Base-by-base conservation (phyloP, 148 eudicot species). In the Simmondsia chinensis region DNA sequence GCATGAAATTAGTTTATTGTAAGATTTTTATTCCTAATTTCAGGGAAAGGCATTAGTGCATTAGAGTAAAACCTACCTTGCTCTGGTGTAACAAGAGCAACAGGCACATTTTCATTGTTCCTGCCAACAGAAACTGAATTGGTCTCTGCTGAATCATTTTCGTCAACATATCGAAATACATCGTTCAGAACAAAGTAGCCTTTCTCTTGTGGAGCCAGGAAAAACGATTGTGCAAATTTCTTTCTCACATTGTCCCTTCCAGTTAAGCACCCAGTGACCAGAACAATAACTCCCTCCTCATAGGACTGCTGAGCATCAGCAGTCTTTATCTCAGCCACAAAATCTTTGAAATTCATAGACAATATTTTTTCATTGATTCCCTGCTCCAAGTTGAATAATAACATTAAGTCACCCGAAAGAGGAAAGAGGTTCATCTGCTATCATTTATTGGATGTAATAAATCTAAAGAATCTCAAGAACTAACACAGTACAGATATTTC, bases 141-240 rank as follows among this genome's bases (percentile, higher is more conserved):
- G 2, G 25, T 37, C 25, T 52, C 72, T 23, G 34, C 19, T 15
- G 47, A 32, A 20, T 37, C 63, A 22, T 35, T 58, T 27, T 68
- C 78, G 15, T 74, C 79, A 17, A 83, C 56, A 54, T 64, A 83
- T 57, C 89, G 73, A 48, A 87, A 77, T 14, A 83, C 77, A 71
- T 87, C 94, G 47, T 87, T 87, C 43, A 79, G 59, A 44, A 87
- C 96, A 72, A 74, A 87, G 69, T 64, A 87, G 12, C 96, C 94
- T 49, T 65, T 83, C 44, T 83, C 94, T 64, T 82, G 88, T 21
- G 94, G 96, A 34, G 96, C 96, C 46, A 83, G 75, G 56, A 83
- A 87, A 52, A 87, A 87, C 7, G 85, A 58, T 47, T 87, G 94
- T 0, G 71, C 56, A 60, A 87, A 87, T 51, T 74, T 79, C 60